Evolutionary conservation across 2,329 filamentous ascomycete genomes (phyloP).

Genomic region (Dendryphion nanum): DNA sequence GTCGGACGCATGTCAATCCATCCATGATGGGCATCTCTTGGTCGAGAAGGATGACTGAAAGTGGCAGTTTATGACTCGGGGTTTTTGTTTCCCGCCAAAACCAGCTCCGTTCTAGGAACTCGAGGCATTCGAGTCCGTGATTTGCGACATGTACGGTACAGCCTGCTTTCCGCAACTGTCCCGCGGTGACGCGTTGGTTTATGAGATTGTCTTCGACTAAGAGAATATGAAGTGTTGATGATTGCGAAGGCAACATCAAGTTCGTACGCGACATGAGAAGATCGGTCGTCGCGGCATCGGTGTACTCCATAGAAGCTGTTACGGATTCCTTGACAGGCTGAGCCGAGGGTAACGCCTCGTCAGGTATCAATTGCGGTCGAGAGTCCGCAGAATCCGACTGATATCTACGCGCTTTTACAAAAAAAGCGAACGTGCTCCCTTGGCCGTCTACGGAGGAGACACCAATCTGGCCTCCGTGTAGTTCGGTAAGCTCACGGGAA

Average conservation of each 20-base stretch:
- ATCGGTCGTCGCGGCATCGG: not conserved
- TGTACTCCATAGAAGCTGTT: not conserved
- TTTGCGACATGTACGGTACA: conserved; percentile 23
- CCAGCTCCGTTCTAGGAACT: conserved; percentile 9
- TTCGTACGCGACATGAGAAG: no score
- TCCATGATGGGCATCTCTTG: conserved; percentile 22
- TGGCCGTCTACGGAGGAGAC: conserved; percentile 7
- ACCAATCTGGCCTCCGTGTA: conserved; percentile 14
- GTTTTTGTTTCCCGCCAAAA: not conserved
- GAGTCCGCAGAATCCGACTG: not conserved
- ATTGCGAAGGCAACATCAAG: no score
- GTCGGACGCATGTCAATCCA: conserved; percentile 13
- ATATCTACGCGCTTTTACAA: conserved; percentile 9
- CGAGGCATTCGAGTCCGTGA: conserved; percentile 27
- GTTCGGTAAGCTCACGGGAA: conserved; percentile 12
- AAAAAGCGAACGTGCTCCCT: conserved; percentile 15
- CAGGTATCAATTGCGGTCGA: no score
- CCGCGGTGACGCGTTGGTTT: conserved; percentile 27
- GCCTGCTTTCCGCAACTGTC: conserved; percentile 24
- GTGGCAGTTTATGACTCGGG: conserved; percentile 1
- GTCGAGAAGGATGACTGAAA: conserved; percentile 15
- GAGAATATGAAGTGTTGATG: conserved; percentile 8
- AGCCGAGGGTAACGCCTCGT: not conserved
- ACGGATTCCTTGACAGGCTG: not conserved
- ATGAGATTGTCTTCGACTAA: conserved; percentile 35